Evolutionary conservation across 352 stramenopile genomes (phyloP).

Genomic region (Elongisporangium senticosum): DNA sequence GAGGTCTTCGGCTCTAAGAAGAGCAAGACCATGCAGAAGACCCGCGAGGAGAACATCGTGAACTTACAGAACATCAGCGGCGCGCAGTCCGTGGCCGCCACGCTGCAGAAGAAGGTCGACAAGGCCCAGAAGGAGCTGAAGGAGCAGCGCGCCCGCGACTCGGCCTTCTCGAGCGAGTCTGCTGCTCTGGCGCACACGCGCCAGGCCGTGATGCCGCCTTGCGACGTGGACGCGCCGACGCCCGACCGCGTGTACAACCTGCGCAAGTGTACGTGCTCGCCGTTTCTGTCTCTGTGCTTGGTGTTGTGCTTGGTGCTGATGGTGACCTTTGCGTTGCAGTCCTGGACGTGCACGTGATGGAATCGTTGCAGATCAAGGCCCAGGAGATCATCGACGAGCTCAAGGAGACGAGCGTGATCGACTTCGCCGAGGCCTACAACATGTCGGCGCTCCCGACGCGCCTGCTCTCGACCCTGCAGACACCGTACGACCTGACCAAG

Average conservation of each 20-base stretch:
- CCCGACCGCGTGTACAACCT: slow-evolving; percentile 76
- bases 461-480: slow-evolving; percentile 59
- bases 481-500: slow-evolving; percentile 66
- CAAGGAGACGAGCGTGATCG: slow-evolving; percentile 41
- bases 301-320: background rate
- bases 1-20: slow-evolving; percentile 81
- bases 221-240: slow-evolving; percentile 66
- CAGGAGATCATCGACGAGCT: slow-evolving; percentile 65
- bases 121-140: slow-evolving; percentile 43
- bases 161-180: slow-evolving; percentile 45
- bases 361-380: slow-evolving; percentile 70
- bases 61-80: slow-evolving; percentile 72
- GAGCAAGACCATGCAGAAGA: slow-evolving; percentile 81
- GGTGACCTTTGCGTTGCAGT: slow-evolving; percentile 24
- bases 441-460: slow-evolving; percentile 49
- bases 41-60: slow-evolving; percentile 78
- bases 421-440: slow-evolving; percentile 43
- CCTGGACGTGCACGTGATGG: slow-evolving; percentile 60
- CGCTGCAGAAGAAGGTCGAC: slow-evolving; percentile 72
- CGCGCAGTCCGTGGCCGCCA: slow-evolving; percentile 55
- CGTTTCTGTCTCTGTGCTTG: slow-evolving; percentile 1
- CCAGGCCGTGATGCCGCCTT: slow-evolving; percentile 60
- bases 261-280: slow-evolving; percentile 59
- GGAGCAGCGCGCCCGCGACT: slow-evolving; percentile 42
- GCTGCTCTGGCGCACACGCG: slow-evolving; percentile 50